Base-by-base conservation (phyloP, 139 green algal species). In the Micractinium sp. region DNA sequence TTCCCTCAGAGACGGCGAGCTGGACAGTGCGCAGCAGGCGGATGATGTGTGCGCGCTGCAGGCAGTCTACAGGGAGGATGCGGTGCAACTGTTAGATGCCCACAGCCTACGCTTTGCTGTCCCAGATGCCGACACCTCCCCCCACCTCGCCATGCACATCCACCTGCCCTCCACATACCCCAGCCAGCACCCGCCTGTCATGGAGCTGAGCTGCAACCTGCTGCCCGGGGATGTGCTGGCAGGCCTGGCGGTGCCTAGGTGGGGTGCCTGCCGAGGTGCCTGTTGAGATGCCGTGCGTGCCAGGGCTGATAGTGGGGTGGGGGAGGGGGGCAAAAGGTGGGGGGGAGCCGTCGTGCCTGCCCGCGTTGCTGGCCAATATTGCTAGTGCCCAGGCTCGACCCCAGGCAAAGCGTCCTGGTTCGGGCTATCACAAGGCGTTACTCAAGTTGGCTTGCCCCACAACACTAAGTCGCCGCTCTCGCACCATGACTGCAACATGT, bases 91-190 rank as follows among this genome's bases (percentile, higher is more conserved):
- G 29, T 31, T 92, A 1, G 79, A 41, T 85, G 23, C 35, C 38
- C 16, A 84, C 82, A 0, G 71, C 87, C 20, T 66, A 90, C 74
- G 91, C 47, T 76, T 84, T 79, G 69, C 39, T 23, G 27, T 61
- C 33, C 80, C 80, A 2, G 23, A 81, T 27, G 67, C 63, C 2
- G 35, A 0, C 0, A 20, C 35, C 31, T 56, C 39, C 31, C 80
- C 53, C 1, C 80, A 69, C 53, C 19, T 90, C 69, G 81, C 92
- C 19, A 81, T 97, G 38, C 85, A 85, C 0, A 86, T 91, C 1
- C 91, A 93, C 25, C 87, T 97, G 78, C 94, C 93, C 1, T 3
- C n/a, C 5, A 67, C 81, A 20, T 98, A 98, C 82, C 96, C 96
- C 9, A 91, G 84, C 41, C 47, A 63, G 39, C 80, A 81, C 20